phyloP scores from a whole-genome alignment of 768 basidiomycete species.

The Macrocybe gigantea region DNA sequence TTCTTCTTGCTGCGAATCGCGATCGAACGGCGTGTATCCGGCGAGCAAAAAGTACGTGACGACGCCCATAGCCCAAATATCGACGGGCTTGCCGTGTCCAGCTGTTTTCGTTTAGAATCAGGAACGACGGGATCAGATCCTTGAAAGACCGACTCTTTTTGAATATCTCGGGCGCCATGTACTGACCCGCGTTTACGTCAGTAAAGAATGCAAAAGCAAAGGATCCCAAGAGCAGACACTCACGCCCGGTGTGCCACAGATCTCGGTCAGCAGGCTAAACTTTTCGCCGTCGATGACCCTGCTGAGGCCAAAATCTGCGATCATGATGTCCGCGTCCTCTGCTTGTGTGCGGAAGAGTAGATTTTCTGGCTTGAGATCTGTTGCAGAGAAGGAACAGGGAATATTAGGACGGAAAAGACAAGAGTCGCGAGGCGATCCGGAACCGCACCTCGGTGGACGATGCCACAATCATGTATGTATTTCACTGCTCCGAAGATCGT shows the following conservation, averaged over 20 bases:
- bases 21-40: constrained; percentile 96
- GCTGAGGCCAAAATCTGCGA: constrained; percentile 94
- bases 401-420: background rate
- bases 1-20: constrained; percentile 81
- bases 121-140: background rate
- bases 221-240: constrained; percentile 16
- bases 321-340: constrained; percentile 92
- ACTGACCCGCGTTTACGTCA: constrained; percentile 31
- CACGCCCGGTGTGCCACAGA: constrained; percentile 91
- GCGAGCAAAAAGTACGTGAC: constrained; percentile 93
- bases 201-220: constrained; percentile 10
- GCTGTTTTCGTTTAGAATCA: constrained; percentile 31
- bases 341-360: constrained; percentile 85
- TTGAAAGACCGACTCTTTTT: constrained; percentile 58
- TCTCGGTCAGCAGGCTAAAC: constrained; percentile 83
- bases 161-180: constrained; percentile 97
- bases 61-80: constrained; percentile 97
- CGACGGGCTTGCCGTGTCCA: constrained; percentile 93
- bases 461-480: constrained; percentile 87
- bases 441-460: constrained; percentile 80
- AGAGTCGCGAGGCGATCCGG: background rate
- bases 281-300: constrained; percentile 90
- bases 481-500: constrained; percentile 84
- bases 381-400: background rate
- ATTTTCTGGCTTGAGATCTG: constrained; percentile 97